A percentile compares a stretch with the other conserved stretches of the same genome.
phyloP scores from a whole-genome alignment of 257 asterid genomes.

The Solanum piurae region DNA sequence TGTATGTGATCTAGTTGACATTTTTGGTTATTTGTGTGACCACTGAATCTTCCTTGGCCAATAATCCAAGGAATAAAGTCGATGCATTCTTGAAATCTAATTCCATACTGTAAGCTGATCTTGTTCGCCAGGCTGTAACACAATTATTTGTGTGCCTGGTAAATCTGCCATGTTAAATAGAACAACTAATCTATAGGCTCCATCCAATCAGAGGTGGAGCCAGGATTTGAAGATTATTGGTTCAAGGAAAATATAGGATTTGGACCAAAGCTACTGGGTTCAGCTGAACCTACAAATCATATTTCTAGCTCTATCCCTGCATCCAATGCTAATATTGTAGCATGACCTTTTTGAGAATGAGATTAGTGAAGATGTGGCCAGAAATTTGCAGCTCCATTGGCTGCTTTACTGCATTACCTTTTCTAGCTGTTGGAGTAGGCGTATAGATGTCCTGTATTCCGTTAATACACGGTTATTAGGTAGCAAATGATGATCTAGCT shows the following conservation, averaged over 20 bases:
- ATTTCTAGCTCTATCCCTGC: background rate
- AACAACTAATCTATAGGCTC: background rate
- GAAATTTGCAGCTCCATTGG: background rate
- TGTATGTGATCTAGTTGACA: background rate
- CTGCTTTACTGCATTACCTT: background rate
- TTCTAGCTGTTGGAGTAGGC: background rate
- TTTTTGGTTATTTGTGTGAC: background rate
- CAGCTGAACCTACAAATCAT: background rate
- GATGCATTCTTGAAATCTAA: background rate
- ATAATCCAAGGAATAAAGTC: background rate
- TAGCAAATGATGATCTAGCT: background rate
- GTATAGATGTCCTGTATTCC: background rate
- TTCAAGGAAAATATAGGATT: background rate
- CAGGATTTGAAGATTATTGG: background rate
- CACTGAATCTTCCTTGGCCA: background rate
- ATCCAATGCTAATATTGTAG: background rate
- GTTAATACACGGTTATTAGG: background rate
- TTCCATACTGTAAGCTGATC: background rate
- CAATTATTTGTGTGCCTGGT: background rate
- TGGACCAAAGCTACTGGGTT: background rate
- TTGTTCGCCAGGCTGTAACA: background rate
- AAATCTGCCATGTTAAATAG: background rate
- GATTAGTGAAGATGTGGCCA: background rate
- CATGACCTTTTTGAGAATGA: background rate
- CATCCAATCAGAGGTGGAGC: background rate